These are phyloP conservation scores for Xanthoparmelia taractica DNA, from an alignment of 495 filamentous ascomycete genomes.

Conservation along the genomic window DNA sequence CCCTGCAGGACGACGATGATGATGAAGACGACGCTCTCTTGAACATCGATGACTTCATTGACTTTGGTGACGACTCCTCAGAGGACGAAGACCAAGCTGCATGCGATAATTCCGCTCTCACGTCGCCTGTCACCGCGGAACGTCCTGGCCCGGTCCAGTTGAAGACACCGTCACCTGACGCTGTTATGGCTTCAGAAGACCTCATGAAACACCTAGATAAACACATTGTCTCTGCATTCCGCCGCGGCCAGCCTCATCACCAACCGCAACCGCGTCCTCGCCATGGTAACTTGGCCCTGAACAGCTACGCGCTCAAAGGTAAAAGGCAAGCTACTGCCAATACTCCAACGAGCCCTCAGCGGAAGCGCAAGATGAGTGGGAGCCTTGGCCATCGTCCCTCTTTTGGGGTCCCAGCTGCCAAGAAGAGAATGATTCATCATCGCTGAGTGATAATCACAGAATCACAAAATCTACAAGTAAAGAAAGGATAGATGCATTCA, in stretches of 20 bases:
- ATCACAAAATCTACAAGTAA: not conserved
- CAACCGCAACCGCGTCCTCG: conserved; percentile 52
- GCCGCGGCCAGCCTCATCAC: conserved; percentile 67
- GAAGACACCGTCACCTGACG: conserved; percentile 36
- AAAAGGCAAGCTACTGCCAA: conserved; percentile 47
- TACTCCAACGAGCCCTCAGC: conserved; percentile 47
- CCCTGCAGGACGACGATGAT: conserved; percentile 49
- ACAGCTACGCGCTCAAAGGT: conserved; percentile 40
- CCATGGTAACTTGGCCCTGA: conserved; percentile 42
- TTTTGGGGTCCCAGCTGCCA: conserved; percentile 1
- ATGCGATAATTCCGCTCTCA: conserved; percentile 25
- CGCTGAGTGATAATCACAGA: conserved; percentile 5
- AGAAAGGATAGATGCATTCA: not conserved
- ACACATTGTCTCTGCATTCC: conserved; percentile 68
- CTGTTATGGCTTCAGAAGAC: conserved; percentile 41
- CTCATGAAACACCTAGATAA: conserved; percentile 63
- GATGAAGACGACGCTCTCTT: conserved; percentile 59
- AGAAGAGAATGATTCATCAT: conserved; percentile 13
- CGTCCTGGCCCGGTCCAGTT: conserved; percentile 3
- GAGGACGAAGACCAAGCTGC: conserved; percentile 38
- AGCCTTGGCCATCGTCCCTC: conserved; percentile 9
- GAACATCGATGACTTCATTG: conserved; percentile 65
- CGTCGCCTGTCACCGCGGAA: conserved; percentile 14
- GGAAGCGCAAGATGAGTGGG: conserved; percentile 37
- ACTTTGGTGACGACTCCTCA: conserved; percentile 56